Conservation (phyloP, 345 rosid species). For the Eucalyptus rudis region DNA sequence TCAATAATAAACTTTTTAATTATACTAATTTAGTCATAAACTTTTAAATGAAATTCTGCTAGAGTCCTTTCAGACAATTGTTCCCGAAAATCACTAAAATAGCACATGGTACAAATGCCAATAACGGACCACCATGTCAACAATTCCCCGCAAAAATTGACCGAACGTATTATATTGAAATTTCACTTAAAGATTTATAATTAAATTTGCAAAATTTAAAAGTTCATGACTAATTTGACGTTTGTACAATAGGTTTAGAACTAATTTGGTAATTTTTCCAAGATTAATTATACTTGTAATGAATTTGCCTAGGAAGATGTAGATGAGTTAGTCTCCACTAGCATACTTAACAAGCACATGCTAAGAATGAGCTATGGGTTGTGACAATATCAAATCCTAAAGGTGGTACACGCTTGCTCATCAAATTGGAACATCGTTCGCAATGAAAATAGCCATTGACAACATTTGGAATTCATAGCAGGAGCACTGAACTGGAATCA, state of each 20-base stretch:
- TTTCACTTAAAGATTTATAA: neutral
- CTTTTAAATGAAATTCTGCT: fast-evolving
- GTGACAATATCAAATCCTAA: neutral
- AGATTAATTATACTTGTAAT: neutral
- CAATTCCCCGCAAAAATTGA: neutral
- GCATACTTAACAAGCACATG: neutral
- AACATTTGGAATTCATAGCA: neutral
- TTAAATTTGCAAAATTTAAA: too few species aligned
- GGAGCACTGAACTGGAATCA: neutral
- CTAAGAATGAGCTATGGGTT: neutral
- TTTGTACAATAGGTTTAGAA: neutral
- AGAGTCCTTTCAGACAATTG: neutral
- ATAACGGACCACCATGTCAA: neutral
- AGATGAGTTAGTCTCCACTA: neutral
- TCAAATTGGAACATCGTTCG: neutral
- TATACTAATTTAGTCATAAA: too few species aligned
- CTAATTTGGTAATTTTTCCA: neutral
- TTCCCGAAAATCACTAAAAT: neutral
- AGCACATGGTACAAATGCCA: neutral
- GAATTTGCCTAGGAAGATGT: neutral
- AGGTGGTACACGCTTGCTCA: fast-evolving
- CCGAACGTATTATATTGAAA: neutral
- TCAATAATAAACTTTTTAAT: too few species aligned
- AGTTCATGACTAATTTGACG: neutral
- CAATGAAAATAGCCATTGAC: neutral